Evolutionary conservation across 805 yeast genomes (phyloP), one percentile per base, ranked within the genome.

Genomic region (Cyberlindnera saturnus): DNA sequence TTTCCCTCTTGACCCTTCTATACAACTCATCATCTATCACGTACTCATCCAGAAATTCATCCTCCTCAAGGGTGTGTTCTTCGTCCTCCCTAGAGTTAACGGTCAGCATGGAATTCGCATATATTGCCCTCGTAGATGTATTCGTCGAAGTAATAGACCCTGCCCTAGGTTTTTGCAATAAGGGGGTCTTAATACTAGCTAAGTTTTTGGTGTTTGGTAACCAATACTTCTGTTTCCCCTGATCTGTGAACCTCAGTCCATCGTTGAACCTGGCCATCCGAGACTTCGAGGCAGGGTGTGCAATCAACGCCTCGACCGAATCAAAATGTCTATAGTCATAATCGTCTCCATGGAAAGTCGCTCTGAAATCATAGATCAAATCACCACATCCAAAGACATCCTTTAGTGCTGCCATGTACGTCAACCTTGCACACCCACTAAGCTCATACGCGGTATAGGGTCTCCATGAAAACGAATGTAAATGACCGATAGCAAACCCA

Each of bases 151-250:
- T 41, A 5, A 53, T 46, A 1, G 61, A 57, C n/a, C 43, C 45
- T 1, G 58, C 28, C 19, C 56, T 41, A 1, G 46, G 44, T 11
- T 43, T 47, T 3, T 38, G 34, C 17, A 53, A 23, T 16, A 57
- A 36, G 28, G 56, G 56, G 0, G 56, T 49, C 34, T 45, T 46
- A 13, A 43, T 35, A 36, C 50, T 43, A 7, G 46, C 43, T 3
- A 44, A 30, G 3, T 33, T 16, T 32, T 41, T 44, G 3, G 44
- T 28, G 18, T 42, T 51, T 0, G 59, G 57, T 14, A 58, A 35
- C 98, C 98, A 93, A 61, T 89, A 89, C 51, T 84, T 86, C 11
- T 77, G 78, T 38, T 76, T 74, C 0, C 97, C 97, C 34, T 86
- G 84, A 40, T 80, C 75, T 26, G 80, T 77, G 60, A 86, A 88